phyloP scores from a whole-genome alignment of 2,329 filamentous ascomycete species.

The Venturia pyrina region DNA sequence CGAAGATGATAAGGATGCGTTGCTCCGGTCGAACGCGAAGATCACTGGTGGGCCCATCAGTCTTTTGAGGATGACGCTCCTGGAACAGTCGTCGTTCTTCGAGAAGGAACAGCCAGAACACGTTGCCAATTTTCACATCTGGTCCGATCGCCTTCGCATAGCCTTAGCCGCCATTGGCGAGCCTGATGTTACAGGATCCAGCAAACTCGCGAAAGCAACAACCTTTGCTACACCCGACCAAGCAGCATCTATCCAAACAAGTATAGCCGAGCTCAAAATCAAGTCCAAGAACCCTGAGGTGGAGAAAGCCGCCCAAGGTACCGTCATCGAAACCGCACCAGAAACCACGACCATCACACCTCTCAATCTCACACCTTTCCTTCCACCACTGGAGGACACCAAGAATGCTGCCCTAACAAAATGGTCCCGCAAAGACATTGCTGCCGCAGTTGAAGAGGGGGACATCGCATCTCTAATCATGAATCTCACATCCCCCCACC shows the following conservation, averaged over 20 bases:
- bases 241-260: not conserved
- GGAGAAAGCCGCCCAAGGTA: not conserved
- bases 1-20: constrained; percentile 56
- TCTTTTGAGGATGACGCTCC: constrained; percentile 9
- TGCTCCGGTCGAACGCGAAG: constrained; percentile 17
- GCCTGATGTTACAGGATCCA: not conserved
- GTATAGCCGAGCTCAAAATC: not conserved
- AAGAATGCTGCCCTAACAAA: constrained; percentile 39
- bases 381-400: constrained; percentile 30
- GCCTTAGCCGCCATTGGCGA: not conserved
- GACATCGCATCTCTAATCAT: constrained; percentile 59
- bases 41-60: constrained; percentile 16
- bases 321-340: not conserved
- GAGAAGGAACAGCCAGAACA: constrained; percentile 24
- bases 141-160: not conserved
- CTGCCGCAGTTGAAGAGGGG: constrained; percentile 70
- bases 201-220: not conserved
- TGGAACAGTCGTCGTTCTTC: constrained; percentile 29
- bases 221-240: not conserved
- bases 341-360: not conserved
- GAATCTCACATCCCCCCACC: constrained; percentile 65
- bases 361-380: constrained; percentile 14
- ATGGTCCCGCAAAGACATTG: constrained; percentile 69
- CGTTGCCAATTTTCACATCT: not conserved
- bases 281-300: not conserved